phyloP scores from a whole-genome alignment of 257 asterid genomes.

The Przewalskia tangutica region DNA sequence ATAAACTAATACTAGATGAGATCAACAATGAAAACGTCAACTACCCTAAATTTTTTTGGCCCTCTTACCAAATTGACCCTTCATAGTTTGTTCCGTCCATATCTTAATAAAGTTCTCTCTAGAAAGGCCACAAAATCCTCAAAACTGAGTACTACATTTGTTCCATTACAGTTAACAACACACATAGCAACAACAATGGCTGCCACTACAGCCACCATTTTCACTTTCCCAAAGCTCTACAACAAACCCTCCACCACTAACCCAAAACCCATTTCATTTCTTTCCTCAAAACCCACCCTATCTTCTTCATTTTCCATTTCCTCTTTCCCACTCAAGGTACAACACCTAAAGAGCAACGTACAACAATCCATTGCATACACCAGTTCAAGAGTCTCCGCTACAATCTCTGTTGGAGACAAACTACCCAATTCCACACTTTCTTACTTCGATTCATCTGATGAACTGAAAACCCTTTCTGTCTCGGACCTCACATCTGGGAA shows the following conservation, averaged over 20 bases:
- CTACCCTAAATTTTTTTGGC: not conserved
- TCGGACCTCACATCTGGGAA: conserved; percentile 72
- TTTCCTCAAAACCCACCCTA: conserved; percentile 19
- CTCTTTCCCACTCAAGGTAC: conserved; percentile 7
- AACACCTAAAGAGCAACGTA: conserved; percentile 22
- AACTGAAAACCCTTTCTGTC: conserved; percentile 66
- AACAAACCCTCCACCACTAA: conserved; percentile 21
- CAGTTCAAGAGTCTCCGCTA: conserved; percentile 49
- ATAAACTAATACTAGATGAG: not conserved
- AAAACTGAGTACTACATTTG: not conserved
- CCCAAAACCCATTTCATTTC: conserved; percentile 21
- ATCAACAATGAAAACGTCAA: not conserved
- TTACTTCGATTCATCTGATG: conserved; percentile 73
- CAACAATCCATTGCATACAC: conserved; percentile 31
- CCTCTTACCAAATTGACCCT: not conserved
- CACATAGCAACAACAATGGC: conserved; percentile 18
- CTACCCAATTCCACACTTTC: conserved; percentile 82
- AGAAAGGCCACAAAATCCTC: not conserved
- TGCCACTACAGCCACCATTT: conserved; percentile 39
- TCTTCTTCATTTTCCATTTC: conserved; percentile 19
- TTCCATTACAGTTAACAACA: not conserved
- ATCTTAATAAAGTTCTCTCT: not conserved
- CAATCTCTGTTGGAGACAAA: conserved; percentile 78
- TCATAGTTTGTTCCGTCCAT: not conserved
- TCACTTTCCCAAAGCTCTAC: conserved; percentile 46